Evolutionary conservation across 1,139 yeast genomes (phyloP).

Genomic region (Hanseniaspora uvarum): DNA sequence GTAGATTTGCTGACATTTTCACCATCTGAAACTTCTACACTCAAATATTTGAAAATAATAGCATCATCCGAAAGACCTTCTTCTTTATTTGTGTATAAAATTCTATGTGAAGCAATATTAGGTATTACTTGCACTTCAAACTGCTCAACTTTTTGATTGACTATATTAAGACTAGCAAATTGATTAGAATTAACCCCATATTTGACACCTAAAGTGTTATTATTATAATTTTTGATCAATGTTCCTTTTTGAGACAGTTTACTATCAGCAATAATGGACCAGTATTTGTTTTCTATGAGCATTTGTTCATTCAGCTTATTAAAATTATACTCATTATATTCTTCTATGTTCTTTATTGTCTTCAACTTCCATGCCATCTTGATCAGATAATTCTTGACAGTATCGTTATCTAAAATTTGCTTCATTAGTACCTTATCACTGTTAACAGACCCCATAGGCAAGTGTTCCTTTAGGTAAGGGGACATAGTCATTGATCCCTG

Average conservation of each 20-base stretch:
- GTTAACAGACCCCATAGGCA: slow-evolving; percentile 71
- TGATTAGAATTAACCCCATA: slow-evolving; percentile 41
- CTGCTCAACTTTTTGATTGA: not conserved
- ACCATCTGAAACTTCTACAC: not conserved
- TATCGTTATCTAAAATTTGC: slow-evolving; percentile 22
- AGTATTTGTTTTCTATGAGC: slow-evolving; percentile 56
- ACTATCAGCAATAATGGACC: slow-evolving; percentile 43
- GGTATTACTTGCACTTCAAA: slow-evolving; percentile 11
- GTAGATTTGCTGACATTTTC: not conserved
- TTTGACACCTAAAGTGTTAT: slow-evolving; percentile 32
- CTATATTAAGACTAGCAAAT: slow-evolving; percentile 43
- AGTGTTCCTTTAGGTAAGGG: slow-evolving; percentile 61
- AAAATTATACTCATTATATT: slow-evolving; percentile 44
- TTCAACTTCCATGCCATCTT: slow-evolving; percentile 84
- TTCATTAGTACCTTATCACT: slow-evolving; percentile 36
- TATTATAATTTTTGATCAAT: slow-evolving; percentile 42
- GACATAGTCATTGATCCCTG: slow-evolving; percentile 84
- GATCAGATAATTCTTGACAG: slow-evolving; percentile 35
- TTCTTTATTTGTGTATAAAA: not conserved
- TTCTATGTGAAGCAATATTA: slow-evolving; percentile 5
- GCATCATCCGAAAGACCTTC: not conserved
- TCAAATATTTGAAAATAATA: slow-evolving; percentile 3
- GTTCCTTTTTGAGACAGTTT: slow-evolving; percentile 54
- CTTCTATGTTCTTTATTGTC: slow-evolving; percentile 49
- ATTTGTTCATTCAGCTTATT: slow-evolving; percentile 46